Evolutionary conservation across 202 grass and related monocot species (phyloP), one percentile per base, ranked within the genome.

Genomic region (Zizania palustris): DNA sequence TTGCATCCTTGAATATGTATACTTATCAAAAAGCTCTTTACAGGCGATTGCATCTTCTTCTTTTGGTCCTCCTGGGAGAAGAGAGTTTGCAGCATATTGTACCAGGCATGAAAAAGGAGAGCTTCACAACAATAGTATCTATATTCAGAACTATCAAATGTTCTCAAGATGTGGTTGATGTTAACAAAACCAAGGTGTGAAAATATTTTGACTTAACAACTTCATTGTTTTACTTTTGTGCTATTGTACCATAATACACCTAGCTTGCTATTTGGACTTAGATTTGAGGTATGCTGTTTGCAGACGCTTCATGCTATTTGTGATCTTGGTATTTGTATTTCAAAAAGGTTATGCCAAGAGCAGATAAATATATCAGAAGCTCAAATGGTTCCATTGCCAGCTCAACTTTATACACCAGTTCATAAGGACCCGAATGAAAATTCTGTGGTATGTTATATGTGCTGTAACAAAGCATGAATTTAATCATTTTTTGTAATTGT

Each of bases 41-140:
- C 84, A 99, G 96, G 96, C 90, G 86, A 48, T 83, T 99, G 60
- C 65, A 92, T 85, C 85, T 96, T n/a, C 83, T 93, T 90, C 88
- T 99, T 77, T 96, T 69, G 20, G 79, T 74, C 45, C 86, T 99
- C 54, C 84, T 99, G 64, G 85, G 87, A 82, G 92, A 87, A 85
- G 92, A 89, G 75, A 90, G 88, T 81, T 81, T 49, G 76, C 90
- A 86, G 70, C 80, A 89, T 83, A 79, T 56, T 89, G 88, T 74
- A 73, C 74, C 82, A 71, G 80, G 74, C 85, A 81, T 80, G 74
- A 93, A 92, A 76, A 96, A 91, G 64, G 92, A 99, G 75, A 99
- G 88, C 63, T 99, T 89, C 67, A 82, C 60, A 35, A 85, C 90
- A 82, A 76, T 87, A 70, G 8, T 88, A 82, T 93, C 92, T 73